Conservation (phyloP, 2,329 filamentous ascomycete genomes). For the Epicoccum nigrum region DNA sequence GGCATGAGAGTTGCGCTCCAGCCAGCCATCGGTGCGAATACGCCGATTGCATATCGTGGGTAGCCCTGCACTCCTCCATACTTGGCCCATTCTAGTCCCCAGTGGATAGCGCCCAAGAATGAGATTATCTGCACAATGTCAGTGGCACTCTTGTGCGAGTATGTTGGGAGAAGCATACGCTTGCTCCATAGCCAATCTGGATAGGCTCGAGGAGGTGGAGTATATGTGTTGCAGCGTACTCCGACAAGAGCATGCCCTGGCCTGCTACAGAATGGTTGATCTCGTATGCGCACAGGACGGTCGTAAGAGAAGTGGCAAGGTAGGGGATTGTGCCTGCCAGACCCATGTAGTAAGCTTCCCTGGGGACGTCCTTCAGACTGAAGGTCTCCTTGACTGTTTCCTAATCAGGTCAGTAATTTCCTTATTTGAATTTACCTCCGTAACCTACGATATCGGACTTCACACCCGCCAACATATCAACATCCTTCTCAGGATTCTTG, state of each 20-base stretch:
- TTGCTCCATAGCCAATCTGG: slow-evolving; percentile 88
- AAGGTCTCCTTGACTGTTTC: slow-evolving; percentile 58
- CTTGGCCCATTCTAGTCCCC: slow-evolving; percentile 85
- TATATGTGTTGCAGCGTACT: slow-evolving; percentile 73
- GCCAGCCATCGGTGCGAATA: slow-evolving; percentile 77
- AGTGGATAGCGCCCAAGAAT: slow-evolving; percentile 92
- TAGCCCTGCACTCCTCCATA: slow-evolving; percentile 71
- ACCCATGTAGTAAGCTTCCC: slow-evolving; percentile 57
- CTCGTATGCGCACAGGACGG: slow-evolving; percentile 81
- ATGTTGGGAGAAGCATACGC: slow-evolving; percentile 58
- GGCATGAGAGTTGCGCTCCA: slow-evolving; percentile 91
- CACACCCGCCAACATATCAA: slow-evolving; percentile 56
- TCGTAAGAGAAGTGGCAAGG: slow-evolving; percentile 80
- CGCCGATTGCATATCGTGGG: slow-evolving; percentile 81
- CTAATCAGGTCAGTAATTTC: slow-evolving; percentile 35
- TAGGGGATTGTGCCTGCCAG: slow-evolving; percentile 66
- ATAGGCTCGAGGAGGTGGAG: slow-evolving; percentile 81
- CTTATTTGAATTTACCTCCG: not conserved
- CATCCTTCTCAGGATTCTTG: slow-evolving; percentile 37
- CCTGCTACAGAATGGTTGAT: slow-evolving; percentile 73
- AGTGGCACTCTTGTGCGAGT: not conserved
- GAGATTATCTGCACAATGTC: slow-evolving; percentile 72
- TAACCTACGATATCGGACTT: slow-evolving; percentile 44
- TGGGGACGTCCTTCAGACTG: slow-evolving; percentile 53
- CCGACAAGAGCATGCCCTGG: slow-evolving; percentile 67